Base-by-base conservation (phyloP, 1,139 yeast genomes). In the Eremothecium cymbalariae region DNA sequence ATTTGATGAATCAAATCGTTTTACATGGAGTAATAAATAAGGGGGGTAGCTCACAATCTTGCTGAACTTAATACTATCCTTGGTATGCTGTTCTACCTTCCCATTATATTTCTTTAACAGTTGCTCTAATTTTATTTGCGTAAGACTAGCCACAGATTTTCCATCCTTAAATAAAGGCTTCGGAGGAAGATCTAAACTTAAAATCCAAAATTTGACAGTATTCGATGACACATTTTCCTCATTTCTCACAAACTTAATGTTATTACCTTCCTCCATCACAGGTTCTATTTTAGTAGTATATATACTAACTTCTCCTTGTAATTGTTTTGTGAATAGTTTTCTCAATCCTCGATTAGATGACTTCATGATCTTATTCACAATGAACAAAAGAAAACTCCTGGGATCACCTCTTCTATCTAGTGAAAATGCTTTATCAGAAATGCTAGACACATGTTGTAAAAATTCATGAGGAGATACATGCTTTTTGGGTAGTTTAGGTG, bases 391-490 rank as follows among this genome's bases (percentile, higher is more conserved):
- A 40, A 81, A 72, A 14, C 57, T 59, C 41, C 70, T 71, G 1
- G 93, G 88, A 25, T 74, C 72, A 3, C 56, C 50, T 30, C 63
- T 63, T 8, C 46, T 46, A 9, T 57, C 57, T 1, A 64, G 43
- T 1, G 67, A 51, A 46, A 70, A 71, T 28, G 56, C 51, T 39
- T 67, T 68, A 31, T 66, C 64, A 1, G 78, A 66, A 12, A 51
- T 39, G 1, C 57, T 46, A 1, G 70, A 57, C 2, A 78, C 56
- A 36, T 58, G 60, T 43, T 74, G 77, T 32, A 78, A 54, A 9
- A 82, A 59, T 33, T 77, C 84, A 47, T 74, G 80, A 0, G 86
- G 80, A 0, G 90, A 75, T 2, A 80, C 65, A 50, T 79, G 85
- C 2, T 67, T 57, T 41, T 70, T 70, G 53, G 74, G 76, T 16